Conservation (phyloP, 768 basidiomycete species). For the Dioszegia aurantiaca region DNA sequence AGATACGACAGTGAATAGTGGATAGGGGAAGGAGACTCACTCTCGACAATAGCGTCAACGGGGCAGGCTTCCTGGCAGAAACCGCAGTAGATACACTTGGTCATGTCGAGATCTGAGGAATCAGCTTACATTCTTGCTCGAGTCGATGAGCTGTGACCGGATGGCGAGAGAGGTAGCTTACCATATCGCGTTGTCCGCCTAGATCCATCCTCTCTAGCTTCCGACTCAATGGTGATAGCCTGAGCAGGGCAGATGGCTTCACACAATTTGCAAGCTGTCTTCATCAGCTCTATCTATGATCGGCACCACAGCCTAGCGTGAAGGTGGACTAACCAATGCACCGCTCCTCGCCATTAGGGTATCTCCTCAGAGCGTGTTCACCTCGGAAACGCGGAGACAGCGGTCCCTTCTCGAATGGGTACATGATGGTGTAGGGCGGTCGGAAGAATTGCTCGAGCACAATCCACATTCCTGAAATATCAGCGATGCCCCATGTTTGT, state of each 20-base stretch:
- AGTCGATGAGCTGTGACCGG: background rate
- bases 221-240: slow-evolving; percentile 98
- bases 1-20: background rate
- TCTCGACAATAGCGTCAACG: slow-evolving; percentile 98
- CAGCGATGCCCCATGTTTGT: slow-evolving; percentile 1
- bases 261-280: slow-evolving; percentile 90
- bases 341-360: slow-evolving; percentile 95
- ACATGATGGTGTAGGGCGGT: slow-evolving; percentile 91
- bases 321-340: slow-evolving; percentile 78
- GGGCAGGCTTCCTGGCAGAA: slow-evolving; percentile 99
- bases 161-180: slow-evolving; percentile 49
- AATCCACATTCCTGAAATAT: slow-evolving; percentile 85
- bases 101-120: slow-evolving; percentile 91
- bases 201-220: slow-evolving; percentile 90
- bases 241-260: slow-evolving; percentile 99
- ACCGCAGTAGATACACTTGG: slow-evolving; percentile 98
- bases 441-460: slow-evolving; percentile 60
- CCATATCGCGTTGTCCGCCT: slow-evolving; percentile 97
- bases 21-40: slow-evolving; percentile 57
- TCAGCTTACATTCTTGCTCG: slow-evolving; percentile 7
- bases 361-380: slow-evolving; percentile 92
- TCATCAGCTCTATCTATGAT: background rate
- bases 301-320: background rate
- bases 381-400: slow-evolving; percentile 96
- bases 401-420: slow-evolving; percentile 94